These are phyloP conservation scores for Rhynchospora tenuis DNA, from an alignment of 176 grass and related monocot species.

Conservation along the genomic window DNA sequence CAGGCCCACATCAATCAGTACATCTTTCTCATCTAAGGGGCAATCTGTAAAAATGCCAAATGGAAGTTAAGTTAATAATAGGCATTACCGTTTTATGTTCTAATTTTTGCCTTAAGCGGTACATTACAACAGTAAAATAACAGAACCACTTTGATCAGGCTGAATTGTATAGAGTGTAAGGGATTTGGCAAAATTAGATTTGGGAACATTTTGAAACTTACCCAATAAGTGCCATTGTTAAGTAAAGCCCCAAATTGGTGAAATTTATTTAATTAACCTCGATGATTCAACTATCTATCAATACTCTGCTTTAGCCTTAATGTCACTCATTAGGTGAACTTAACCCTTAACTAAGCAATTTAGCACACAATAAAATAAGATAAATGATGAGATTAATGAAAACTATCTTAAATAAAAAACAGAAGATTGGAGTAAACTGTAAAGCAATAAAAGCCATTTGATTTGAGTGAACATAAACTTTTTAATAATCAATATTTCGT, in stretches of 20 bases:
- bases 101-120: not conserved
- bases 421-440: not conserved
- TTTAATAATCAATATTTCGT: not conserved
- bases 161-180: not conserved
- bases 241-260: not conserved
- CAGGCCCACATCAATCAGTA: not conserved
- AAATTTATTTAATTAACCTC: not conserved
- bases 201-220: not conserved
- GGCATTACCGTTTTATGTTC: not conserved
- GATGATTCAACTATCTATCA: not conserved
- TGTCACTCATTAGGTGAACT: not conserved
- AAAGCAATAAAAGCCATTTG: not conserved
- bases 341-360: not conserved
- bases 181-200: not conserved
- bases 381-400: not conserved
- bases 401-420: not conserved
- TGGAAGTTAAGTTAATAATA: not conserved
- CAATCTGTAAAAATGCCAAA: conserved; percentile 26
- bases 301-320: not conserved
- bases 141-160: not conserved
- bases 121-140: not conserved
- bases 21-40: not conserved
- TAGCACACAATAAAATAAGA: not conserved
- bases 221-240: not conserved
- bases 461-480: not conserved